Percentiles rank a stretch among this genome's conserved stretches.
Conservation (phyloP, 140 eudicot genomes). For the Ambrosia hybrid region DNA sequence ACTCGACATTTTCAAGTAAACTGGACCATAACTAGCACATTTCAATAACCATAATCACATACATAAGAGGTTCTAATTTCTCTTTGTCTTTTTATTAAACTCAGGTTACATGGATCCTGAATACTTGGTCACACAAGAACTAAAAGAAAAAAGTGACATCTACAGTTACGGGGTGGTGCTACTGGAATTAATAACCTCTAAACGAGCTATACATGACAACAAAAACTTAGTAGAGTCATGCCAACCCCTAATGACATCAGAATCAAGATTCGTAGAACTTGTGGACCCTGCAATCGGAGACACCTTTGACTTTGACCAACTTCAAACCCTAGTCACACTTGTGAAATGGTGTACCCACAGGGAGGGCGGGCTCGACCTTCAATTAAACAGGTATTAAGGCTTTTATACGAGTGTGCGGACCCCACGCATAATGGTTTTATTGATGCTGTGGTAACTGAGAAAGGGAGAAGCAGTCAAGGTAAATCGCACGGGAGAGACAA, state of each 20-base stretch:
- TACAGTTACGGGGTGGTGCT: slow-evolving; percentile 93
- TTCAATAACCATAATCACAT: background rate
- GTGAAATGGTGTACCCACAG: slow-evolving; percentile 84
- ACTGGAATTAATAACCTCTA: slow-evolving; percentile 70
- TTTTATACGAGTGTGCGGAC: slow-evolving; percentile 79
- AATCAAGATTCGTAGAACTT: slow-evolving; percentile 57
- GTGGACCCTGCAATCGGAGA: slow-evolving; percentile 69
- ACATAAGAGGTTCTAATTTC: background rate
- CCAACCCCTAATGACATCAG: slow-evolving; percentile 52
- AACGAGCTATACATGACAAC: slow-evolving; percentile 77
- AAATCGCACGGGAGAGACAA: slow-evolving; percentile 26
- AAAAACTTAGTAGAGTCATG: slow-evolving; percentile 74
- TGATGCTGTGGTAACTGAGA: slow-evolving; percentile 77
- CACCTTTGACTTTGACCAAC: slow-evolving; percentile 73
- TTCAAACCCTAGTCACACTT: slow-evolving; percentile 58
- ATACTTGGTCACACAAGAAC: slow-evolving; percentile 73
- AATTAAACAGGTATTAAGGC: slow-evolving; percentile 85
- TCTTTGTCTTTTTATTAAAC: background rate
- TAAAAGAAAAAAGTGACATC: slow-evolving; percentile 90
- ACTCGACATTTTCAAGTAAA: slow-evolving; percentile 2
- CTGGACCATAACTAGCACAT: background rate
- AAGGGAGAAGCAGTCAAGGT: slow-evolving; percentile 62
- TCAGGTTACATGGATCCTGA: slow-evolving; percentile 98
- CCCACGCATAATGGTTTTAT: slow-evolving; percentile 81
- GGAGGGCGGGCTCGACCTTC: slow-evolving; percentile 80